phyloP scores from a whole-genome alignment of 2,329 filamentous ascomycete species.

The Colletotrichum sp. region DNA sequence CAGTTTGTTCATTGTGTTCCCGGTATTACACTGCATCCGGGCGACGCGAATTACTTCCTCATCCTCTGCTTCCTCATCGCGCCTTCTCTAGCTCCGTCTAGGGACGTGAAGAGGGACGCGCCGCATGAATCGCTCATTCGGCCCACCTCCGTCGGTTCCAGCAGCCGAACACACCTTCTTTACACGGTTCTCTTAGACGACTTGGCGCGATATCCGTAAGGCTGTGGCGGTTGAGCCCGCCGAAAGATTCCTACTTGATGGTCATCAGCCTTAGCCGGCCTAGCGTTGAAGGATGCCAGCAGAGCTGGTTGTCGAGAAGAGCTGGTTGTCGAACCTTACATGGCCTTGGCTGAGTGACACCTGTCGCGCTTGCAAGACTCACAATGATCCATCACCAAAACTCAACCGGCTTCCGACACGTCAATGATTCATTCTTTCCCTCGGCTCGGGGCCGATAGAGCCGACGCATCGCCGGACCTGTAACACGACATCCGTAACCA shows the following conservation, averaged over 20 bases:
- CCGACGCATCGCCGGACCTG: neutral
- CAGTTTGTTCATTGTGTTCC: neutral
- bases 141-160: neutral
- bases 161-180: neutral
- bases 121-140: neutral
- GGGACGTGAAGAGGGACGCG: neutral
- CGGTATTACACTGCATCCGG: slow-evolving; percentile 2
- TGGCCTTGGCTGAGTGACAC: neutral
- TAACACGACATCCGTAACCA: neutral
- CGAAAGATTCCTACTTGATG: neutral
- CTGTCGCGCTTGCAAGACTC: neutral
- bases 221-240: neutral
- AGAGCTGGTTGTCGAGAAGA: neutral
- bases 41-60: neutral
- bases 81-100: neutral
- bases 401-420: neutral
- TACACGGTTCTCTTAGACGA: neutral
- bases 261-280: neutral
- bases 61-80: neutral
- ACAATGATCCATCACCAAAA: neutral
- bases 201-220: neutral
- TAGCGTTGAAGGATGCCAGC: neutral
- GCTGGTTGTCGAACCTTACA: neutral
- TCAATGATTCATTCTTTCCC: neutral
- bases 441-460: neutral